Percentiles rank a stretch among this genome's conserved stretches.
Evolutionary conservation across 2,329 filamentous ascomycete species (phyloP).

Genomic region (Xylariaceae sp.): DNA sequence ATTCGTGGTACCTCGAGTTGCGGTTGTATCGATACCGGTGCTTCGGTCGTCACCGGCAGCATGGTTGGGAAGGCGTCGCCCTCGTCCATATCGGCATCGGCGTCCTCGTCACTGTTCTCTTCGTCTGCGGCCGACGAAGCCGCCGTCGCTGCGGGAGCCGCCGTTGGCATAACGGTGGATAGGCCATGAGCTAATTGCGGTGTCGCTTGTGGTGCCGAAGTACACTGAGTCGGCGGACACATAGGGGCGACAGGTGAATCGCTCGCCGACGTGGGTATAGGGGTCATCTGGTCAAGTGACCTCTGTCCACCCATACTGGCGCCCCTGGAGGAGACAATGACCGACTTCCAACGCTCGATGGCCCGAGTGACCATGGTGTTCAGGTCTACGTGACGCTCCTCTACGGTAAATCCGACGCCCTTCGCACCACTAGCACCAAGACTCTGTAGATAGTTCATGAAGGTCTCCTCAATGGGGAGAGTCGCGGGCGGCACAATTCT

Average conservation of each 20-base stretch:
- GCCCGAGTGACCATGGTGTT: conserved; percentile 47
- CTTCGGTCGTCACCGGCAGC: conserved; percentile 36
- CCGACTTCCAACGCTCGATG: conserved; percentile 58
- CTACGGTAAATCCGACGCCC: conserved; percentile 42
- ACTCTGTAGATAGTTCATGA: conserved; percentile 45
- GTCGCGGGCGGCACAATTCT: conserved; percentile 48
- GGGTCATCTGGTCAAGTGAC: conserved; percentile 38
- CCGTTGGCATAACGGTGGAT: conserved; percentile 15
- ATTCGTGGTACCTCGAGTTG: conserved; percentile 42
- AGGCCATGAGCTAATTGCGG: conserved; percentile 21
- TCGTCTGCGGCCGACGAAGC: conserved; percentile 32
- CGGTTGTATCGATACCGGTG: conserved; percentile 28
- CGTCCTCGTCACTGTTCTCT: conserved; percentile 44
- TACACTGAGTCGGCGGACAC: conserved; percentile 15
- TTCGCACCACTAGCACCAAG: conserved; percentile 38
- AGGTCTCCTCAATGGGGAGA: conserved; percentile 45
- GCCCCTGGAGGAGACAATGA: conserved; percentile 49
- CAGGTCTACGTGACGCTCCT: conserved; percentile 50
- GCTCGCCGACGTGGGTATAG: conserved; percentile 23
- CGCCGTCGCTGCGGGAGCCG: conserved; percentile 21
- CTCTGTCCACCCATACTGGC: conserved; percentile 48
- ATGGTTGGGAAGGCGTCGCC: conserved; percentile 52
- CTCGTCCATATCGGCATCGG: conserved; percentile 51
- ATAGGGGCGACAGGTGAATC: conserved; percentile 14
- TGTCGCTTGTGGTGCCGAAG: conserved; percentile 17